phyloP scores from a whole-genome alignment of 148 eudicot species.

The Cornus suecica region DNA sequence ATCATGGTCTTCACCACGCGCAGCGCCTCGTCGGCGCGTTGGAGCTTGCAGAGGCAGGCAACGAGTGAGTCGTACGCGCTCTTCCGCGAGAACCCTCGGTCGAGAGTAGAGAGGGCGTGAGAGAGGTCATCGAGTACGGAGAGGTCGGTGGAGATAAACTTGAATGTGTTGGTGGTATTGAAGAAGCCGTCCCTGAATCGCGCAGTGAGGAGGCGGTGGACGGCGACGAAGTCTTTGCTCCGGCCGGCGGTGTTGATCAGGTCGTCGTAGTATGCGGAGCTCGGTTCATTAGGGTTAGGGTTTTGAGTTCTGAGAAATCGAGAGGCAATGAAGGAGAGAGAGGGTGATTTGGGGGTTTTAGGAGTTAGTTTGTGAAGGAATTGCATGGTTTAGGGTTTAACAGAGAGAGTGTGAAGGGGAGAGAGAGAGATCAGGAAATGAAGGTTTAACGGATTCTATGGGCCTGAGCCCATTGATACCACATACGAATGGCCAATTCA shows the following conservation, averaged over 20 bases:
- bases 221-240: constrained; percentile 28
- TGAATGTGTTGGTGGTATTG: constrained; percentile 56
- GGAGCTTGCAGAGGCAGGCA: constrained; percentile 31
- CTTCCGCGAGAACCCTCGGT: constrained; percentile 38
- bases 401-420: not conserved
- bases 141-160: constrained; percentile 40
- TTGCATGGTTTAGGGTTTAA: constrained; percentile 17
- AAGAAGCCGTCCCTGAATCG: constrained; percentile 45
- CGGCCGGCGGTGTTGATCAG: constrained; percentile 38
- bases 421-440: not conserved
- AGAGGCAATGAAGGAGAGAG: constrained; percentile 10
- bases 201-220: constrained; percentile 39
- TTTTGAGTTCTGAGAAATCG: constrained; percentile 11
- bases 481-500: no score
- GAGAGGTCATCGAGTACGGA: constrained; percentile 31
- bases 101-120: constrained; percentile 31
- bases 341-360: constrained; percentile 13
- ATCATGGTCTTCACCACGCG: constrained; percentile 40
- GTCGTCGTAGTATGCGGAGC: constrained; percentile 33
- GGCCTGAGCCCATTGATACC: not conserved
- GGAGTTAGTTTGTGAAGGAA: constrained; percentile 12
- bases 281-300: constrained; percentile 17
- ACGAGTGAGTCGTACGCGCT: constrained; percentile 40
- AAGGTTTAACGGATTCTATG: not conserved
- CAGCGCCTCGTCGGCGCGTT: constrained; percentile 37